These are phyloP conservation scores for Nicotiana attenuata DNA, from an alignment of 257 asterid genomes.

Conservation along the genomic window DNA sequence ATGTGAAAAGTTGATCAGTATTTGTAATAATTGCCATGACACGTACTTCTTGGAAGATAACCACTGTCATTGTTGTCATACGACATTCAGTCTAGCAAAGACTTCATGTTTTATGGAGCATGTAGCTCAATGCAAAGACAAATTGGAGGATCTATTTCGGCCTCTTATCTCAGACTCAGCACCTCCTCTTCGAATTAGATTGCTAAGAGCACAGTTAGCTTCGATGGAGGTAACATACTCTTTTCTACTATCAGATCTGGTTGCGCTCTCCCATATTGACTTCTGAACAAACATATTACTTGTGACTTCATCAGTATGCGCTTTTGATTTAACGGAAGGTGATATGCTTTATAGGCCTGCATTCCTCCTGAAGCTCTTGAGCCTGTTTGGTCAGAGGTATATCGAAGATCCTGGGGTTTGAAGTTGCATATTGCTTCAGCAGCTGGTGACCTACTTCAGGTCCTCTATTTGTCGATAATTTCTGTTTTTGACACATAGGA, in stretches of 20 bases:
- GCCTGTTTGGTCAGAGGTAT: constrained; percentile 61
- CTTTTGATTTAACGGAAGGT: constrained; percentile 8
- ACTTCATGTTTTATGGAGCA: constrained; percentile 35
- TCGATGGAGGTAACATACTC: constrained; percentile 54
- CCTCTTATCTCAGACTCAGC: constrained; percentile 23
- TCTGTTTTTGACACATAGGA: not conserved
- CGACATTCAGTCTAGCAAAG: constrained; percentile 21
- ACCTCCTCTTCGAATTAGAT: constrained; percentile 49
- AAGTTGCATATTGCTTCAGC: constrained; percentile 51
- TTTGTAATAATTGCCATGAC: constrained; percentile 50
- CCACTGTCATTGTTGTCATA: constrained; percentile 52
- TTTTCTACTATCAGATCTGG: not conserved
- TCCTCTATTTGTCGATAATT: constrained; percentile 13
- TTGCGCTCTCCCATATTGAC: not conserved
- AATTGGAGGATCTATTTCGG: constrained; percentile 23
- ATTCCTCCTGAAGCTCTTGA: constrained; percentile 66
- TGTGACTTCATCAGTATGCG: not conserved
- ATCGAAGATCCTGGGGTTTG: constrained; percentile 51
- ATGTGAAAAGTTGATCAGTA: constrained; percentile 38
- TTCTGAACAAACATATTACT: constrained; percentile 1
- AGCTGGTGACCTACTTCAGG: constrained; percentile 80
- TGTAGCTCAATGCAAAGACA: constrained; percentile 37
- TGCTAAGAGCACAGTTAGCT: constrained; percentile 65
- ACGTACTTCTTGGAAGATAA: constrained; percentile 40
- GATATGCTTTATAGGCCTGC: constrained; percentile 48